Base-by-base conservation (phyloP, 306 rosid species). In the Alnus rubra region DNA sequence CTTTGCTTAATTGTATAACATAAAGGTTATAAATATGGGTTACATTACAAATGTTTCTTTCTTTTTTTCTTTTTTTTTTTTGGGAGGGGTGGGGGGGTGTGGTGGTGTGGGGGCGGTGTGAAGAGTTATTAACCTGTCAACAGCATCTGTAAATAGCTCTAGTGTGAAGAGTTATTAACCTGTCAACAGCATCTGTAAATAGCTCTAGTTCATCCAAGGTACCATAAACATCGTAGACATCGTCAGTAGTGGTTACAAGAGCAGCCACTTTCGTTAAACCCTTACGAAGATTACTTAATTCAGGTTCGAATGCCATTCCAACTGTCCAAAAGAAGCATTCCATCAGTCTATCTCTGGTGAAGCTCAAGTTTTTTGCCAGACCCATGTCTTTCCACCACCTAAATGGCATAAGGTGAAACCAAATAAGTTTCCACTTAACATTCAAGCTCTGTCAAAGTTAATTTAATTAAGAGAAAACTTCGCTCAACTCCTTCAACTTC, bases 311-410 rank as follows among this genome's bases (percentile, higher is more conserved):
- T 3, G 14, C 76, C 74, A 92, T 88, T 19, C 92, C 97, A 16
- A 79, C 84, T 0, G 89, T 58, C 88, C 88, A 82, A 77, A 87
- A 79, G 84, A 80, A 88, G 56, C 88, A 86, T 35, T 92, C 94
- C 87, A 82, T 81, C 16, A 88, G 14, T n/a, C 92, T 87, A 30
- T 92, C 92, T 30, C 90, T 69, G 4, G 82, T 68, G 80, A 88
- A 92, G 76, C 84, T 78, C 70, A 88, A 82, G 72, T 77, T 86
- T 23, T 86, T 5, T 10, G 88, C 80, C 7, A 92, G 78, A 30
- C 88, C 87, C 82, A 80, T 50, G 1, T 49, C 76, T 33, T 53
- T 81, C 92, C 94, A 88, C 94, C 94, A 89, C 76, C 97, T 88
- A 48, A 31, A 55, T 5, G 9, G 2, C 1, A 14, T 1, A 56